Percentiles rank a stretch among this genome's conserved stretches.
Conservation (phyloP, 495 filamentous ascomycete genomes). For the Trichocladium antarcticum region DNA sequence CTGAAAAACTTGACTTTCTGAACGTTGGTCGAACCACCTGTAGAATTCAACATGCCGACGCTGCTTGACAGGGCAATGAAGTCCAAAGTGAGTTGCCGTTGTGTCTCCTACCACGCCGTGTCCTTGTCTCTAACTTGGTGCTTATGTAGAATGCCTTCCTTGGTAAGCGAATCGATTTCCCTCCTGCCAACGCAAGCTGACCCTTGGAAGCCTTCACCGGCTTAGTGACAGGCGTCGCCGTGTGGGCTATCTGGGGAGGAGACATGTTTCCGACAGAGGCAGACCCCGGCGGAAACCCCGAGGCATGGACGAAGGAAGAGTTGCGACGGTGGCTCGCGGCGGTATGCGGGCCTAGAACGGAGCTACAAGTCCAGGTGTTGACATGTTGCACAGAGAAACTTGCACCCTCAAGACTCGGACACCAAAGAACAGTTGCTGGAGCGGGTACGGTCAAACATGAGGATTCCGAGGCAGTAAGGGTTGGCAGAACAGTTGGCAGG, state of each 20-base stretch:
- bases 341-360: slow-evolving; percentile 39
- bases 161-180: slow-evolving; percentile 32
- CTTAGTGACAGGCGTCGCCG: slow-evolving; percentile 71
- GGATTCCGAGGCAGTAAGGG: slow-evolving; percentile 33
- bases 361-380: not conserved
- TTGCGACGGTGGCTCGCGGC: slow-evolving; percentile 61
- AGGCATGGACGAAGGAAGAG: slow-evolving; percentile 61
- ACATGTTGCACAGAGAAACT: slow-evolving; percentile 48
- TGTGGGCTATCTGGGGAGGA: slow-evolving; percentile 70
- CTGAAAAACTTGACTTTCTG: no score
- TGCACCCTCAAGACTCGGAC: slow-evolving; percentile 54
- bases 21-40: no score
- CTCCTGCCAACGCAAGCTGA: not conserved
- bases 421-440: slow-evolving; percentile 68
- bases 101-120: not conserved
- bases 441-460: slow-evolving; percentile 68
- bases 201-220: slow-evolving; percentile 54
- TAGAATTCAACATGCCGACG: slow-evolving; percentile 49
- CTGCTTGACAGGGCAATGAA: slow-evolving; percentile 66
- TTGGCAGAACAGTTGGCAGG: no score
- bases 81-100: slow-evolving; percentile 61
- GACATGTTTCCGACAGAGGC: slow-evolving; percentile 61
- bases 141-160: slow-evolving; percentile 41
- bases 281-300: slow-evolving; percentile 74
- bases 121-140: not conserved